Conservation (phyloP, 768 basidiomycete genomes). For the Botryobasidium botryosum region DNA sequence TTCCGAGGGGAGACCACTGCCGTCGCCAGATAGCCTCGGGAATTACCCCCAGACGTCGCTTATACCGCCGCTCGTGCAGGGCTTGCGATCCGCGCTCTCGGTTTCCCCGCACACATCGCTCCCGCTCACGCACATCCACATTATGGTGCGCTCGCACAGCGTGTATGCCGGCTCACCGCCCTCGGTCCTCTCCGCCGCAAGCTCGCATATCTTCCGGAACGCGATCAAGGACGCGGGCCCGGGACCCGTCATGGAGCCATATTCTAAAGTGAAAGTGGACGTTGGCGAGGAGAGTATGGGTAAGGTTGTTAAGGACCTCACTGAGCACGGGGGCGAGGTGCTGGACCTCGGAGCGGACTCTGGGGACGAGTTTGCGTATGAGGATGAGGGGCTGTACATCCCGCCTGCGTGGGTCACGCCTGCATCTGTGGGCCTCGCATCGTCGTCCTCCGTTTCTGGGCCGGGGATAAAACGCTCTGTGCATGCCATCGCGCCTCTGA, state of each 20-base stretch:
- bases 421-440: constrained; percentile 26
- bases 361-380: constrained; percentile 22
- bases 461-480: constrained; percentile 45
- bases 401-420: constrained; percentile 67
- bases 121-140: constrained; percentile 43
- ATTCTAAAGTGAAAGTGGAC: constrained; percentile 46
- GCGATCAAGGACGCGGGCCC: constrained; percentile 43
- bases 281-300: constrained; percentile 53
- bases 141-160: constrained; percentile 33
- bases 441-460: constrained; percentile 14
- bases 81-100: constrained; percentile 52
- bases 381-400: constrained; percentile 51
- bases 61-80: constrained; percentile 37
- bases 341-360: constrained; percentile 42
- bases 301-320: constrained; percentile 68
- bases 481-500: constrained; percentile 58
- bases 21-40: constrained; percentile 19
- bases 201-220: constrained; percentile 38
- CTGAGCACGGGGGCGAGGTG: constrained; percentile 67
- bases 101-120: constrained; percentile 66
- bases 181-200: constrained; percentile 47
- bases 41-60: constrained; percentile 7
- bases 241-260: constrained; percentile 69
- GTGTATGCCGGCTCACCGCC: constrained; percentile 27
- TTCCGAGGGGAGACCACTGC: constrained; percentile 27